Evolutionary conservation across 2,329 filamentous ascomycete species (phyloP).

Genomic region (Colletotrichum tropicicola): DNA sequence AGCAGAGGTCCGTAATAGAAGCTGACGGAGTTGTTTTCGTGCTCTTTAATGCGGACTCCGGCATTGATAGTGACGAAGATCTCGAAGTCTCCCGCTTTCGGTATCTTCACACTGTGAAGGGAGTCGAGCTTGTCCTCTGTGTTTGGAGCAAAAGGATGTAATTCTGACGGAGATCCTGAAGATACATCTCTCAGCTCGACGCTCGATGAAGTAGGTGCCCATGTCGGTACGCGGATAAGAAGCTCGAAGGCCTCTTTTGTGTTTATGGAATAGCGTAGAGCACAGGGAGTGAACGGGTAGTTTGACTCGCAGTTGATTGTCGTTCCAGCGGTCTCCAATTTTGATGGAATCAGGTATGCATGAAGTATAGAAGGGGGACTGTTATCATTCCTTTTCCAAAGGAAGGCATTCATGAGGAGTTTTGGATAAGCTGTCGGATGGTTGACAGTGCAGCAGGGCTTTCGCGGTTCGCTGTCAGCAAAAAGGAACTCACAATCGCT

Average conservation of each 20-base stretch:
- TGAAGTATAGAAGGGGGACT: not conserved
- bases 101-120: slow-evolving; percentile 10
- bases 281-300: slow-evolving; percentile 47
- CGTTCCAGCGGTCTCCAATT: not conserved
- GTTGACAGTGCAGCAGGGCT: slow-evolving; percentile 67
- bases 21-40: slow-evolving; percentile 45
- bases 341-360: not conserved
- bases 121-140: not conserved
- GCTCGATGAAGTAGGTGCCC: slow-evolving; percentile 10
- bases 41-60: slow-evolving; percentile 32
- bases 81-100: slow-evolving; percentile 10
- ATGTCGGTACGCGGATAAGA: slow-evolving; percentile 34
- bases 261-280: slow-evolving; percentile 36
- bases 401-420: slow-evolving; percentile 47
- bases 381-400: not conserved
- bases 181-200: not conserved
- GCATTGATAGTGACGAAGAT: slow-evolving; percentile 30
- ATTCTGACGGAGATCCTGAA: not conserved
- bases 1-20: slow-evolving; percentile 54
- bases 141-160: not conserved
- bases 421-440: slow-evolving; percentile 66
- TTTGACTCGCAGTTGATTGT: slow-evolving; percentile 51
- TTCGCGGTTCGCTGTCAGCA: not conserved
- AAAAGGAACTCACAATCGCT: too few relatives aligned
- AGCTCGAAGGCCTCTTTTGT: slow-evolving; percentile 35